These are phyloP conservation scores for Aspergillus melleus DNA, from an alignment of 2,329 filamentous ascomycete species.

Conservation along the genomic window DNA sequence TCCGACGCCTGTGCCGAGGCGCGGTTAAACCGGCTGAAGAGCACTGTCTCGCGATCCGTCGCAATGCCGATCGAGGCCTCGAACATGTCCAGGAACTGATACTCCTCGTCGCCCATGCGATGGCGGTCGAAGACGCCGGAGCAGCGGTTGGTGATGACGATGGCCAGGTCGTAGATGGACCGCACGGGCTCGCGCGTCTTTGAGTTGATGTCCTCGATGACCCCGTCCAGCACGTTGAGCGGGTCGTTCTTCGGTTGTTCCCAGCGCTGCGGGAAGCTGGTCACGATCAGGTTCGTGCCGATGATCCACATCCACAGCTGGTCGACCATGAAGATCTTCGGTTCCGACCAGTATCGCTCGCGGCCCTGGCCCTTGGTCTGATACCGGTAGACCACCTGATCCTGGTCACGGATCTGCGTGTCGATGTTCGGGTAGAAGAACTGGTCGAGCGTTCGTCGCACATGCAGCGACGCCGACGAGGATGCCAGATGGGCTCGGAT, in stretches of 20 bases:
- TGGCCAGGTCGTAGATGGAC: conserved; percentile 63
- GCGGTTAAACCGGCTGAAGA: conserved; percentile 61
- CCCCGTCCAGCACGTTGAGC: conserved; percentile 60
- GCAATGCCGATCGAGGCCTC: conserved; percentile 60
- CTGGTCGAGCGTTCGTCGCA: conserved; percentile 64
- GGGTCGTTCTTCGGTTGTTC: conserved; percentile 62
- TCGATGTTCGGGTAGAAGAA: conserved; percentile 64
- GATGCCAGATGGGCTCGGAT: conserved; percentile 39
- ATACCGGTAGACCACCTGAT: conserved; percentile 67
- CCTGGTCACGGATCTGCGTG: conserved; percentile 59
- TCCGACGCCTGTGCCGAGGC: conserved; percentile 58
- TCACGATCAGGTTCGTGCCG: conserved; percentile 58
- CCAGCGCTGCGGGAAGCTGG: conserved; percentile 41
- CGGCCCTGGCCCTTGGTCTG: conserved; percentile 40
- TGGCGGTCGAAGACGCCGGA: conserved; percentile 62
- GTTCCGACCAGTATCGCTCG: conserved; percentile 41
- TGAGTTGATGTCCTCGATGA: conserved; percentile 66
- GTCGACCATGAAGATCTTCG: conserved; percentile 68
- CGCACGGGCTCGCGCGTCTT: conserved; percentile 61
- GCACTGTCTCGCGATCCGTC: conserved; percentile 56
- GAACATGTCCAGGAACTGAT: conserved; percentile 68
- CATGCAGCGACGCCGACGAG: conserved; percentile 48
- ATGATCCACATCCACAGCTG: conserved; percentile 68
- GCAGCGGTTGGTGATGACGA: conserved; percentile 61
- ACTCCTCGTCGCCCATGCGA: conserved; percentile 58